These are phyloP conservation scores for Heliosperma pusillum DNA, from an alignment of 148 eudicot genomes.

Conservation along the genomic window DNA sequence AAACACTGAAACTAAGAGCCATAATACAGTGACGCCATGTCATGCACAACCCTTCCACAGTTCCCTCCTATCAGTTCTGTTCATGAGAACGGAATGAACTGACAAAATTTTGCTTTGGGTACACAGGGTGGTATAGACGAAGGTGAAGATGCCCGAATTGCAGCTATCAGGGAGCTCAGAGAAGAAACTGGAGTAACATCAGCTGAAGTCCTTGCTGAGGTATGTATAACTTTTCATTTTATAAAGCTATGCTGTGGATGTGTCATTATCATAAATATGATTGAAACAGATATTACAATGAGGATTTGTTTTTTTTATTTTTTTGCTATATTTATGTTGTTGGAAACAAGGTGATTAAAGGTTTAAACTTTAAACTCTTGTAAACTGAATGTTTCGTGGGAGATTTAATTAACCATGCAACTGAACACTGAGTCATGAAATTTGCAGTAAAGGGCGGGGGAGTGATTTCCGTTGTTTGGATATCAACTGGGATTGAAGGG, in stretches of 20 bases:
- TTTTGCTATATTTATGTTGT: neutral
- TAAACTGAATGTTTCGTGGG: no score
- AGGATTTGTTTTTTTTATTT: neutral
- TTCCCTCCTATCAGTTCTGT: neutral
- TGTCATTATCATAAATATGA: neutral
- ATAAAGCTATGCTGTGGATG: neutral
- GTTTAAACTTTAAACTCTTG: no score
- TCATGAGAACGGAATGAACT: constrained; percentile 2
- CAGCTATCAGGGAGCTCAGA: constrained; percentile 80
- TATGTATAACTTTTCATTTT: constrained; percentile 25
- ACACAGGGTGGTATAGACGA: constrained; percentile 88
- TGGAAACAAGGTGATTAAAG: no score
- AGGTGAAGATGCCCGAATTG: constrained; percentile 73
- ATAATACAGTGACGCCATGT: neutral
- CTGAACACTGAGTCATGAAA: no score
- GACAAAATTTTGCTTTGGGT: constrained; percentile 13
- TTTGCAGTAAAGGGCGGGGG: neutral
- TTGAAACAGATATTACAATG: neutral
- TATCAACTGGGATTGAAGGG: no score
- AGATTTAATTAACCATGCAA: no score
- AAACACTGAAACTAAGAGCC: neutral
- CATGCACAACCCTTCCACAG: neutral
- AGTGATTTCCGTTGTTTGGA: no score
- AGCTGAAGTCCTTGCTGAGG: constrained; percentile 87
- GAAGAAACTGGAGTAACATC: constrained; percentile 96